Base-by-base conservation (phyloP, 1,284 basidiomycete genomes). In the Somion occarium region DNA sequence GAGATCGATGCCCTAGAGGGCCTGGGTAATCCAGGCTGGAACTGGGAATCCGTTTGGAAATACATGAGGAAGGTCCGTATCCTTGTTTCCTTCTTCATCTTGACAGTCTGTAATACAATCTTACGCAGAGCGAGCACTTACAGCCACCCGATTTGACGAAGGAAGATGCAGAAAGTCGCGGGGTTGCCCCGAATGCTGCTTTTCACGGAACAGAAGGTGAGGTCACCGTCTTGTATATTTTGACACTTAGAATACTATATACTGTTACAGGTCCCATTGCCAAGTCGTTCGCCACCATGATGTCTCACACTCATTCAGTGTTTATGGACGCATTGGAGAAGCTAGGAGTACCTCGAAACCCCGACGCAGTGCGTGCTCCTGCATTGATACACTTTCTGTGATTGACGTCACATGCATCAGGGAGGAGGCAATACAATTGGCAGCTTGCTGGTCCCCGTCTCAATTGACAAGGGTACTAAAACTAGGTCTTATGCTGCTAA, bases 241-340 rank as follows among this genome's bases (percentile, higher is more conserved):
- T n/a, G n/a, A n/a, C n/a, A n/a, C n/a, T n/a, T n/a, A n/a, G n/a
- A n/a, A n/a, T n/a, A n/a, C n/a, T n/a, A n/a, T n/a, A n/a, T n/a
- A n/a, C n/a, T n/a, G n/a, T n/a, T n/a, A n/a, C 47, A 52, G 56
- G 56, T 27, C 56, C 56, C 20, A 53, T 57, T 42, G 26, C 41
- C 11, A 53, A 53, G 34, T 53, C 51, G 4, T 57, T 46, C 49
- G 30, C 53, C 11, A n/a, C 43, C 13, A 34, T 48, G 42, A 46
- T 50, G 26, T 38, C 49, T 19, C 46, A 49, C 2, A 15, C 50
- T 11, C 48, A n/a, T n/a, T n/a, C n/a, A n/a, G n/a, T n/a, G n/a
- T n/a, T n/a, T n/a, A 19, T 50, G 20, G 54, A 55, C 2, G 38
- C 56, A 11, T 23, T 53, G 11, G 46, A 50, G 24, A 45, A 18